phyloP scores from a whole-genome alignment of 1,284 basidiomycete genomes.

The Leucoagaricus sp. region DNA sequence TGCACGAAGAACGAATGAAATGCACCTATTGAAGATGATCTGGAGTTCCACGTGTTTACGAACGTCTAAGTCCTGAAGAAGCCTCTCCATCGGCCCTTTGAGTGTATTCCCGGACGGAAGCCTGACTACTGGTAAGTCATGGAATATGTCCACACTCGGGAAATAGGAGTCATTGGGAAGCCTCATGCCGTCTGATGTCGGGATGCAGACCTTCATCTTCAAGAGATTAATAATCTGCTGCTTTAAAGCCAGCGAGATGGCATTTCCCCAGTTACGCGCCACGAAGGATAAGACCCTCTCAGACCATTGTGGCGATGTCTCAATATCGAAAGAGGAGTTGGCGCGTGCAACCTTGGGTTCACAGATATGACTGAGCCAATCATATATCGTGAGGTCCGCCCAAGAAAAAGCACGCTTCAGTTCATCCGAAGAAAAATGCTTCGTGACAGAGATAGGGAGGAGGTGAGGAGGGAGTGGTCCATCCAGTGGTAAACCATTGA shows the following conservation, averaged over 20 bases:
- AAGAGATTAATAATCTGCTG: constrained; percentile 60
- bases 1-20: neutral
- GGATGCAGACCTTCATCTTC: constrained; percentile 76
- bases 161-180: constrained; percentile 85
- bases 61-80: constrained; percentile 82
- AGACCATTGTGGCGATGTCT: constrained; percentile 72
- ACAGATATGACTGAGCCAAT: constrained; percentile 79
- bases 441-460: constrained; percentile 73
- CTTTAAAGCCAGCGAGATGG: constrained; percentile 58
- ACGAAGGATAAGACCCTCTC: constrained; percentile 80
- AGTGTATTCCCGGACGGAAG: constrained; percentile 69
- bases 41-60: constrained; percentile 92
- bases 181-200: constrained; percentile 80
- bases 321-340: constrained; percentile 66
- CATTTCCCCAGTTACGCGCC: constrained; percentile 75
- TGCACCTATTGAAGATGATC: constrained; percentile 80
- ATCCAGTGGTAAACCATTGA: constrained; percentile 66
- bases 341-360: constrained; percentile 44
- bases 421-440: constrained; percentile 57
- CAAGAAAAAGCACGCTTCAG: constrained; percentile 74
- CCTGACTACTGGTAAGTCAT: constrained; percentile 82
- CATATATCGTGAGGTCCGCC: constrained; percentile 75
- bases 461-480: constrained; percentile 82
- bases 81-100: constrained; percentile 77
- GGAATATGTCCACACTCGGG: constrained; percentile 84